phyloP scores from a whole-genome alignment of 2,329 filamentous ascomycete genomes.

The Lecanosticta acicola region DNA sequence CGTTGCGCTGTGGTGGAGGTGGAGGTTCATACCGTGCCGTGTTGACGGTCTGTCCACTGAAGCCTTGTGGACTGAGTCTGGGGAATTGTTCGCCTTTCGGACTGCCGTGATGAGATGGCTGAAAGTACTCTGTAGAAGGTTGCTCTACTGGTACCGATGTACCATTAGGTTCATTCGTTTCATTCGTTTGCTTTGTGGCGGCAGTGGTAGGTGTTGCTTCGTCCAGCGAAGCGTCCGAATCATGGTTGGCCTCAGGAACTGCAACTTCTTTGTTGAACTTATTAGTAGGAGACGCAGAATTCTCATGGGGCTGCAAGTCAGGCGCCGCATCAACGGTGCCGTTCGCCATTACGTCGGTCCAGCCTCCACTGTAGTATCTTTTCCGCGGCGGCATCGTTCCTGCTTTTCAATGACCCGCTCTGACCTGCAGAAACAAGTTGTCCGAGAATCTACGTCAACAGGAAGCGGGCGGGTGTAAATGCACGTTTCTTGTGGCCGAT shows the following conservation, averaged over 20 bases:
- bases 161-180: not conserved
- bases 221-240: not conserved
- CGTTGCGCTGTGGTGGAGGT: slow-evolving; percentile 3
- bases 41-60: slow-evolving; percentile 5
- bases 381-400: not conserved
- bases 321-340: not conserved
- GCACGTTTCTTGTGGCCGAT: slow-evolving; percentile 5
- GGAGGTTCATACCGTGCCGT: not conserved
- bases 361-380: not conserved
- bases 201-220: not conserved
- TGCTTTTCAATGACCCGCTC: not conserved
- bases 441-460: not conserved
- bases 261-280: not conserved
- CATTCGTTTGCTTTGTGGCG: no score
- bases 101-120: not conserved
- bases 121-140: slow-evolving; percentile 2
- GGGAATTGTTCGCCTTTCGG: no score
- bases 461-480: not conserved
- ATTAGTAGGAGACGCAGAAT: not conserved
- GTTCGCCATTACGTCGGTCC: not conserved
- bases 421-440: not conserved
- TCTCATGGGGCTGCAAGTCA: not conserved
- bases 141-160: not conserved
- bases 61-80: not conserved
- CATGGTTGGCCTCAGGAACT: not conserved